Base-by-base conservation (phyloP, 2,329 filamentous ascomycete genomes). In the Neonectria magnoliae region DNA sequence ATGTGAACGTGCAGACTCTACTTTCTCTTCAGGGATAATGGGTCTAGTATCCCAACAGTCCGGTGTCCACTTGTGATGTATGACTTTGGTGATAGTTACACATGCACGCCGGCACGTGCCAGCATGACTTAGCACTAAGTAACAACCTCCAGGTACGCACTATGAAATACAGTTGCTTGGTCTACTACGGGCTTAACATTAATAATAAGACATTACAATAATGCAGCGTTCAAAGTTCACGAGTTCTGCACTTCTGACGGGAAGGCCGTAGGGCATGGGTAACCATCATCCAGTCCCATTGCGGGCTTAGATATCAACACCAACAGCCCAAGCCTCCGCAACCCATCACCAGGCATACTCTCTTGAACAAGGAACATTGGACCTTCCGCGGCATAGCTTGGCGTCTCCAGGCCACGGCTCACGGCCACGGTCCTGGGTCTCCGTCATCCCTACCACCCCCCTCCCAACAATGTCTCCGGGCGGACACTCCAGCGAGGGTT, bases 261-360 rank as follows among this genome's bases (percentile, higher is more conserved):
- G 13, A n/a, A 18, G 31, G 50, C 31, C 48, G 31, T 51, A 53
- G 48, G 54, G 60, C 52, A 57, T 29, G 53, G 52, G 7, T 27
- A 14, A 20, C 20, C 29, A 55, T 13, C 29, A 10, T 31, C 42
- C 44, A 57, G 57, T 25, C 47, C 25, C 53, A 53, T 47, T 22
- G 16, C 48, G 13, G 54, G 60, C 60, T 59, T 59, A 59, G 55
- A 63, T 27, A 8, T 36, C 44, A 50, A 58, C 60, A 47, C 48
- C 42, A 22, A 36, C 27, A 11, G 13, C 14, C 55, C 50, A 54
- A 58, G 50, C 60, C 60, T 54, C 54, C 6, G 44, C 18, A 55
- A 54, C 33, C 27, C 51, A 58, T 48, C 60, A 44, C 54, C 50
- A 42, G 41, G 20, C 47, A 44, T 44, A 41, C 33, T 48, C 9